A percentile compares a stretch with the other conserved stretches of the same genome.
Evolutionary conservation across 2,329 filamentous ascomycete species (phyloP).

Genomic region (Teratosphaeria epicoccoides): DNA sequence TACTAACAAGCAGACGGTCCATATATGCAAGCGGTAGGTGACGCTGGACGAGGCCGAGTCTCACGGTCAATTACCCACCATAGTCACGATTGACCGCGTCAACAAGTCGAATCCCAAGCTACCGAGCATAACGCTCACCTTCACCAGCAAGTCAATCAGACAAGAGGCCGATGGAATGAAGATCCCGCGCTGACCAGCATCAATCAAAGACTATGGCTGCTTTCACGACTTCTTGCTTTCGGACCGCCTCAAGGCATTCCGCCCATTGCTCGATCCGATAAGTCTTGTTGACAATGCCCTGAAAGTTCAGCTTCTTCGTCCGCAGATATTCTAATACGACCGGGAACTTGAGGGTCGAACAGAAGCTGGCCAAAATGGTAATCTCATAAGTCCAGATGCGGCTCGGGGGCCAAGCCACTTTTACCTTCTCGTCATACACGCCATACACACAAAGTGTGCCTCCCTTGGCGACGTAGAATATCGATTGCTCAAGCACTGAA

Average conservation of each 20-base stretch:
- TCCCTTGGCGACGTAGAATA: constrained; percentile 60
- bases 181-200: background rate
- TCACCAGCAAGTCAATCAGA: too few species aligned
- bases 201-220: constrained; percentile 7
- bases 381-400: constrained; percentile 61
- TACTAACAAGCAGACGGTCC: too few species aligned
- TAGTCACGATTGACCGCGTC: too few species aligned
- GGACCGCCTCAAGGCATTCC: constrained; percentile 4
- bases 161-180: too few species aligned
- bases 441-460: constrained; percentile 64
- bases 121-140: too few species aligned
- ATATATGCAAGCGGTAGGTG: too few species aligned
- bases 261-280: constrained; percentile 6
- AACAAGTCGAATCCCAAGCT: too few species aligned
- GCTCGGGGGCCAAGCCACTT: constrained; percentile 57
- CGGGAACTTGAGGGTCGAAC: constrained; percentile 45
- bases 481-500: constrained; percentile 58
- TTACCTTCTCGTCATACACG: constrained; percentile 53
- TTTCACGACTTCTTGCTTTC: constrained; percentile 4
- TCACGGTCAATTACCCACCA: too few species aligned
- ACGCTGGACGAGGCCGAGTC: too few species aligned
- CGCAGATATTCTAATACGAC: constrained; percentile 19
- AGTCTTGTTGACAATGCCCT: constrained; percentile 4
- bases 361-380: constrained; percentile 63
- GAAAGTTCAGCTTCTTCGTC: constrained; percentile 4